Percentiles rank a stretch among this genome's conserved stretches.
phyloP scores from a whole-genome alignment of 148 eudicot species.

The Rhododendron molle region DNA sequence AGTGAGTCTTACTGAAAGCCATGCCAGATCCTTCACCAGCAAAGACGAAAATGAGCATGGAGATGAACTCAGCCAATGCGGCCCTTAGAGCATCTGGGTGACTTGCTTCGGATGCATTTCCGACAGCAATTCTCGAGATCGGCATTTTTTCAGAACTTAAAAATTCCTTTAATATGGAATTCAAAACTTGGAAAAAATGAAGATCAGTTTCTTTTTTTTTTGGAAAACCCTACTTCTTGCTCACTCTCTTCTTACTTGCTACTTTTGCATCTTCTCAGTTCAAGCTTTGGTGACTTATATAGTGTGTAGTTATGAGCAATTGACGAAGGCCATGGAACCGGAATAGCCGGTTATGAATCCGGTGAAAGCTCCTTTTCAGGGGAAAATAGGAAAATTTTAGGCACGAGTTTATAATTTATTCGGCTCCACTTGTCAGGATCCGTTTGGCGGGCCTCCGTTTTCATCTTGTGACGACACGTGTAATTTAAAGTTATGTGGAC shows the following conservation, averaged over 20 bases:
- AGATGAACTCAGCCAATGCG: constrained; percentile 78
- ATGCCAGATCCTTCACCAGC: constrained; percentile 86
- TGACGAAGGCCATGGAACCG: background rate
- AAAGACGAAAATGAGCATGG: constrained; percentile 75
- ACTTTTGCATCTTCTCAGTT: background rate
- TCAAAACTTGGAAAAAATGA: background rate
- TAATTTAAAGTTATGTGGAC: background rate
- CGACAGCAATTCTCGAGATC: constrained; percentile 46
- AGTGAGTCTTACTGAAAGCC: constrained; percentile 58
- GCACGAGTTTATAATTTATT: background rate
- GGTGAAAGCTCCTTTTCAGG: background rate
- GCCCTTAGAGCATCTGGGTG: constrained; percentile 63
- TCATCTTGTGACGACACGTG: constrained; percentile 33
- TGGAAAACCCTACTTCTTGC: constrained; percentile 1
- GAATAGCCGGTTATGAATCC: constrained; percentile 7
- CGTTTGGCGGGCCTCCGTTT: constrained; percentile 36
- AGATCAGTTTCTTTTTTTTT: background rate
- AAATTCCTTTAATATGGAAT: too few species aligned
- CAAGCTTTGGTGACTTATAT: constrained; percentile 19
- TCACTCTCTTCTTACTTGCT: background rate
- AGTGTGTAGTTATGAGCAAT: constrained; percentile 13
- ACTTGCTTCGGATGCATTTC: constrained; percentile 46
- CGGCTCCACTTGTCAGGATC: constrained; percentile 12
- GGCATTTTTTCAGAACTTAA: constrained; percentile 29
- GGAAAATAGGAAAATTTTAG: constrained; percentile 4